Evolutionary conservation across 2,329 filamentous ascomycete species (phyloP), one percentile per base, ranked within the genome.

Genomic region (Fusarium sp.): DNA sequence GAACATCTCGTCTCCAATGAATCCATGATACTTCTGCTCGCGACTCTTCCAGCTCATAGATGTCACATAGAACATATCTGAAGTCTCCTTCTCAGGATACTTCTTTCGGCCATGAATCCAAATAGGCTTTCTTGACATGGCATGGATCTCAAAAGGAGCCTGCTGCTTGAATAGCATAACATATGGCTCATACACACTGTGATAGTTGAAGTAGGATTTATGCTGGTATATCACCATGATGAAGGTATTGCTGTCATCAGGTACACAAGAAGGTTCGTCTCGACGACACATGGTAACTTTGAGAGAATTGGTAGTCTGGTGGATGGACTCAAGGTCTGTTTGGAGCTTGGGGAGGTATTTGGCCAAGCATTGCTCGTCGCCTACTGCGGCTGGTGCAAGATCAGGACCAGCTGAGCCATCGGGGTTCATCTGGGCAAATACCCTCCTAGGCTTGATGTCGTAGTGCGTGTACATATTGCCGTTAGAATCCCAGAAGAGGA

Each of bases 241-340:
- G 76, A 88, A 89, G 0, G 89, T 90, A 74, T 90, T 90, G 26
- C 69, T 70, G 11, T 83, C 81, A 48, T 81, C 80, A 0, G 83
- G 78, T 1, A 77, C 55, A 76, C 89, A 91, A 0, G 24, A 60
- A 0, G 80, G 73, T 48, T 90, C 87, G 5, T 80, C 72, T 5
- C 86, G 83, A 14, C 81, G 80, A 80, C 89, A 91, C 59, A 90
- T 80, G 6, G 89, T 90, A 42, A 91, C 79, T 3, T 84, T 79
- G 1, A 91, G 82, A 5, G 88, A 89, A 77, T 91, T 91, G 26
- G 88, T 90, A 11, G 89, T 86, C 77, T 91, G 89, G 74, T 91
- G 89, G 36, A 90, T 85, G 0, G 83, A 86, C 76, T 88, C 86
- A 28, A 82, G 69, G 7, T 81, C 66, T 0, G 75, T 69, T 2